phyloP scores from a whole-genome alignment of 371 early-diverging fungal species.

The Catenaria anguillulae region DNA sequence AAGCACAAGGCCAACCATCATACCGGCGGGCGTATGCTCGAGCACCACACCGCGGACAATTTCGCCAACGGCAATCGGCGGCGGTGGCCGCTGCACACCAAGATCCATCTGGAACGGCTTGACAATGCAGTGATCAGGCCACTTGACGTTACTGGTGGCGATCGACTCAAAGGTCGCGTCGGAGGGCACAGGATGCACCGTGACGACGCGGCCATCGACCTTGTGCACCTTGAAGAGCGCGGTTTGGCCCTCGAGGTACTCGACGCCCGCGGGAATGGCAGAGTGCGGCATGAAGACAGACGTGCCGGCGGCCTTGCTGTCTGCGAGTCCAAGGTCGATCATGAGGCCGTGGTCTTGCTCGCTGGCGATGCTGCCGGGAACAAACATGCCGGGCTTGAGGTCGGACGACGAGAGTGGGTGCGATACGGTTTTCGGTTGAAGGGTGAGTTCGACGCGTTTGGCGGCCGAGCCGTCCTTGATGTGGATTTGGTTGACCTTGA shows the following conservation, averaged over 20 bases:
- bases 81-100: not conserved
- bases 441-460: slow-evolving; percentile 46
- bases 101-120: not conserved
- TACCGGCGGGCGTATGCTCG: slow-evolving; percentile 35
- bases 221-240: not conserved
- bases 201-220: not conserved
- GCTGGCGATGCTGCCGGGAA: slow-evolving; percentile 45
- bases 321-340: slow-evolving; percentile 51
- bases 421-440: slow-evolving; percentile 52
- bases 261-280: not conserved
- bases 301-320: slow-evolving; percentile 36
- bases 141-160: not conserved
- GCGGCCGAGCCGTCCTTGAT: slow-evolving; percentile 23
- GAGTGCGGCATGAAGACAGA: not conserved
- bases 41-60: slow-evolving; percentile 23
- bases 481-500: slow-evolving; percentile 15
- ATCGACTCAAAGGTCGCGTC: not conserved
- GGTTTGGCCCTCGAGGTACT: not conserved
- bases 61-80: not conserved
- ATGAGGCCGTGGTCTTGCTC: slow-evolving; percentile 74
- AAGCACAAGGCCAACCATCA: slow-evolving; percentile 30
- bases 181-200: not conserved
- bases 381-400: slow-evolving; percentile 40
- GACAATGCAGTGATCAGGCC: not conserved
- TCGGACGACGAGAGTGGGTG: slow-evolving; percentile 34